Base-by-base conservation (phyloP, 768 basidiomycete species). In the Suillus fuscotomentosus region DNA sequence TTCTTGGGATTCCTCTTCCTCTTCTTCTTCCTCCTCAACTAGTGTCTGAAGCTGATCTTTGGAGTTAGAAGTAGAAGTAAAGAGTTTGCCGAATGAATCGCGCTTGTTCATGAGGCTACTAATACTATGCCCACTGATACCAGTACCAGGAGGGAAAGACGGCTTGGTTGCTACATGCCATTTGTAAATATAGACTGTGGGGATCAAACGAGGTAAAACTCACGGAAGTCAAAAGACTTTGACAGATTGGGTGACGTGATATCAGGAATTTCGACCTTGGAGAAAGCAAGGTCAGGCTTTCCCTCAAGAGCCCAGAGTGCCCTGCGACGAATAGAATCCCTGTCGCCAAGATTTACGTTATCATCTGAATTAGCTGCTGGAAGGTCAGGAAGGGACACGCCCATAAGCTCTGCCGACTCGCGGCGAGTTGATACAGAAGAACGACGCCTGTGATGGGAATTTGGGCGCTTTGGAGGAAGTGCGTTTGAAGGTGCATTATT, bases 341-440 rank as follows among this genome's bases (percentile, higher is more conserved):
- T 88, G 69, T 91, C 89, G 38, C 86, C 88, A 31, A 88, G 70
- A 67, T 86, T 88, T 70, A 90, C 78, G 69, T 87, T 87, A 72
- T 90, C 88, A 39, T 92, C 88, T 2, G 86, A 81, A 34, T 80
- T 78, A 2, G 86, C 84, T 10, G 83, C 70, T 6, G 87, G 86
- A 31, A 92, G 82, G 65, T 88, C 86, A 14, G 90, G 87, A 45
- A 91, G 78, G 27, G 89, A 77, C 14, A 92, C 84, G 34, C 93
- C 92, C 91, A 97, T 95, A 71, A 97, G 80, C 70, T 96, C 95
- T 20, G 93, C 90, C 22, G 93, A 95, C 79, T 97, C 95, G 68
- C 84, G 85, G 66, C 94, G 88, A 47, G 94, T 96, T 11, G 95
- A 94, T 34, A 97, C 92, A 31, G 92, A 94, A 1, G 94, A 94